Percentiles rank a stretch among this genome's conserved stretches.
Evolutionary conservation across 2,329 filamentous ascomycete species (phyloP).

Genomic region (Talaromyces sp.): DNA sequence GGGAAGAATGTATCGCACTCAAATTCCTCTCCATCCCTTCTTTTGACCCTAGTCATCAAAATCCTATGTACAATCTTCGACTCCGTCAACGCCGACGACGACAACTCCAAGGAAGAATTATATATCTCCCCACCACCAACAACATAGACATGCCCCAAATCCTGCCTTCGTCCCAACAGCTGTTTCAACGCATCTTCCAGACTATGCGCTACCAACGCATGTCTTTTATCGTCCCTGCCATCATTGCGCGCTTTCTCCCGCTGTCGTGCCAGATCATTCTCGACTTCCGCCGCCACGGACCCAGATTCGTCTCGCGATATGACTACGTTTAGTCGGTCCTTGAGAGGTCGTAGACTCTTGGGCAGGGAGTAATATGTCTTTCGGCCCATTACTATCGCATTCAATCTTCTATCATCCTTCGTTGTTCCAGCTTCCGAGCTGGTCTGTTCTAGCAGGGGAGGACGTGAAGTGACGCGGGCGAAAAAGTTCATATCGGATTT

Average conservation of each 20-base stretch:
- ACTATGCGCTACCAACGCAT: slow-evolving; percentile 54
- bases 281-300: slow-evolving; percentile 30
- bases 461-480: slow-evolving; percentile 75
- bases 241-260: slow-evolving; percentile 20
- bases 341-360: slow-evolving; percentile 70
- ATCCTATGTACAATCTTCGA: slow-evolving; percentile 28
- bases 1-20: slow-evolving; percentile 51
- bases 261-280: slow-evolving; percentile 34
- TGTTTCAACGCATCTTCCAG: slow-evolving; percentile 55
- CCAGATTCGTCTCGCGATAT: slow-evolving; percentile 54
- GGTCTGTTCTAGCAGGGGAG: slow-evolving; percentile 23
- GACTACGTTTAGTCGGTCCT: slow-evolving; percentile 76
- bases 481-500: slow-evolving; percentile 95
- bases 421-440: slow-evolving; percentile 13
- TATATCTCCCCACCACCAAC: slow-evolving; percentile 93
- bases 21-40: slow-evolving; percentile 27
- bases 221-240: slow-evolving; percentile 20
- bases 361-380: slow-evolving; percentile 96
- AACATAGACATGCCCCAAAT: slow-evolving; percentile 66
- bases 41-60: slow-evolving; percentile 41
- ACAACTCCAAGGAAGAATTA: slow-evolving; percentile 56
- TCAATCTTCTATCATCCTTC: slow-evolving; percentile 31
- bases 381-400: slow-evolving; percentile 93
- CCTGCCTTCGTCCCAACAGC: slow-evolving; percentile 27
- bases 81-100: slow-evolving; percentile 7